Percentiles rank a stretch among this genome's conserved stretches.
Conservation (phyloP, 768 basidiomycete species). For the Russula sp. region DNA sequence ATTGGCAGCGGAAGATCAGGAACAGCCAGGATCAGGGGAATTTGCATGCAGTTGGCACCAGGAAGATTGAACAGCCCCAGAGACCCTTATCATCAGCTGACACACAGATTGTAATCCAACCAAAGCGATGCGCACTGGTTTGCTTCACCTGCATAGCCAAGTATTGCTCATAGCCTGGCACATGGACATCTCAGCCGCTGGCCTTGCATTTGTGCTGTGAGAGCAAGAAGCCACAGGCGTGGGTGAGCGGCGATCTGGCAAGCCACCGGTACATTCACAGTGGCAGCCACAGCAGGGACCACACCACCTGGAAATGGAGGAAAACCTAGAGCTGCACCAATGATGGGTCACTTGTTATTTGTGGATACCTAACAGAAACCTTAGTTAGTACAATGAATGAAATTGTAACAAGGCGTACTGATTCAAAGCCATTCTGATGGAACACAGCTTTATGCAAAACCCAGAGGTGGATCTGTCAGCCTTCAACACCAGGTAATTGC, state of each 20-base stretch:
- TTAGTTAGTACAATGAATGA: neutral
- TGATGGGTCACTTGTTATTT: slow-evolving; percentile 10
- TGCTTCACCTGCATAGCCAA: no score
- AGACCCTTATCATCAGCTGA: slow-evolving; percentile 1
- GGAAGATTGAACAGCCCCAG: slow-evolving; percentile 93
- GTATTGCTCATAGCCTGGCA: slow-evolving; percentile 94
- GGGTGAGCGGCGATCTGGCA: slow-evolving; percentile 77
- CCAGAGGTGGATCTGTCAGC: slow-evolving; percentile 1
- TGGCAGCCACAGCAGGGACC: slow-evolving; percentile 43
- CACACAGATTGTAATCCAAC: neutral
- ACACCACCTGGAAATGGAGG: neutral
- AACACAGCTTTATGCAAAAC: slow-evolving; percentile 2
- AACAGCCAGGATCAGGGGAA: slow-evolving; percentile 73
- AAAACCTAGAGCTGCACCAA: slow-evolving; percentile 8
- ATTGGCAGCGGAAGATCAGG: slow-evolving; percentile 77
- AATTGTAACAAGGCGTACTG: neutral
- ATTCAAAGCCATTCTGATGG: slow-evolving; percentile 3
- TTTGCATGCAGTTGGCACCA: slow-evolving; percentile 85
- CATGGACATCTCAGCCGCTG: slow-evolving; percentile 94
- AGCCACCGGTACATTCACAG: slow-evolving; percentile 48
- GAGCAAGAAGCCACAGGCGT: slow-evolving; percentile 80
- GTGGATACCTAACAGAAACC: neutral
- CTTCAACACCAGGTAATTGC: neutral
- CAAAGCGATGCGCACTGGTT: slow-evolving; percentile 53
- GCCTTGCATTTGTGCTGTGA: slow-evolving; percentile 84